Evolutionary conservation across 116 monocot species (phyloP).

Genomic region (Dioscorea cayenensis): DNA sequence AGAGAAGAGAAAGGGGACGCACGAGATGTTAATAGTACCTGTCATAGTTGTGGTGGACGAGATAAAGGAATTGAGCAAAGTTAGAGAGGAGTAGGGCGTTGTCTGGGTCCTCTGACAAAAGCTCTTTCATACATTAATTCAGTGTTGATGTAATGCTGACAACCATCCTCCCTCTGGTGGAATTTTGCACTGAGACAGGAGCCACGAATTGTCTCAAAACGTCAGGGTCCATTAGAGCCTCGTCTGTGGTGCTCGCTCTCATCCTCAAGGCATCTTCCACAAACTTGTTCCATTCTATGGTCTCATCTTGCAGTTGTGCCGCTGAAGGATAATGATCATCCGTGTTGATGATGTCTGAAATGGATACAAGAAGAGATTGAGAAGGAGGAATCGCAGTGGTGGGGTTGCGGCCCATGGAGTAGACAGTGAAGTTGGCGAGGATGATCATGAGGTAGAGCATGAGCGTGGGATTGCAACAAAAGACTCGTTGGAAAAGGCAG

Average conservation of each 20-base stretch:
- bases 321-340: neutral
- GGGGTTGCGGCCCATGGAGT: constrained; percentile 41
- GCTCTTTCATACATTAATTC: constrained; percentile 53
- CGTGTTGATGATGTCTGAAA: neutral
- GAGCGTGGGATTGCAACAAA: constrained; percentile 69
- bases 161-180: constrained; percentile 27
- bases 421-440: constrained; percentile 82
- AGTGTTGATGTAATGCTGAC: constrained; percentile 17
- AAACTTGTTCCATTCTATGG: constrained; percentile 30
- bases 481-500: constrained; percentile 84
- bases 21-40: constrained; percentile 33
- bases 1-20: neutral
- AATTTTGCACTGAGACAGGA: constrained; percentile 35
- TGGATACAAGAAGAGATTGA: neutral
- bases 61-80: constrained; percentile 85
- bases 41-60: constrained; percentile 50
- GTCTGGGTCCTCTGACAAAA: constrained; percentile 42
- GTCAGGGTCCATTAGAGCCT: constrained; percentile 42
- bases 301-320: constrained; percentile 21
- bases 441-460: constrained; percentile 90
- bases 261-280: constrained; percentile 43
- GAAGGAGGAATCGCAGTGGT: constrained; percentile 17
- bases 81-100: constrained; percentile 67
- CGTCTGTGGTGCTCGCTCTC: constrained; percentile 29
- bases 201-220: constrained; percentile 42